These are phyloP conservation scores for Flaveria floridana DNA, from an alignment of 140 eudicot genomes.

Conservation along the genomic window DNA sequence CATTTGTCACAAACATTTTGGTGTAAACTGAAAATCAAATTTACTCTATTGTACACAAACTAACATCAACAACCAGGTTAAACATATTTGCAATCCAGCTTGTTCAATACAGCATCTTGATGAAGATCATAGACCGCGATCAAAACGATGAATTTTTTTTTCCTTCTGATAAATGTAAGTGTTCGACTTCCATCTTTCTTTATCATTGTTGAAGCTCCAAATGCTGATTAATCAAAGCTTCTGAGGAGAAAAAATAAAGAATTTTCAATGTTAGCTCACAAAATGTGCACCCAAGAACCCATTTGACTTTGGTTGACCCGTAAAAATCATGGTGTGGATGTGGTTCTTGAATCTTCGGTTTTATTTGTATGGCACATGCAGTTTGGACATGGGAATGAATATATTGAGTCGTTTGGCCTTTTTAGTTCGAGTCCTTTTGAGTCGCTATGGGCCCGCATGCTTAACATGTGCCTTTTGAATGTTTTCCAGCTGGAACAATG, in stretches of 20 bases:
- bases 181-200: slow-evolving; percentile 23
- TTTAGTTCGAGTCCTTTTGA: slow-evolving; percentile 76
- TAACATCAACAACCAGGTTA: slow-evolving; percentile 36
- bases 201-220: slow-evolving; percentile 30
- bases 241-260: slow-evolving; percentile 61
- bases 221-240: slow-evolving; percentile 31
- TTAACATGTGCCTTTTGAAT: slow-evolving; percentile 83
- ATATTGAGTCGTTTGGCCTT: slow-evolving; percentile 81
- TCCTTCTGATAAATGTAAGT: slow-evolving; percentile 26
- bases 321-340: slow-evolving; percentile 43
- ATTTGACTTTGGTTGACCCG: slow-evolving; percentile 15
- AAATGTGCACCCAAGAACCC: slow-evolving; percentile 38
- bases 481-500: slow-evolving; percentile 63
- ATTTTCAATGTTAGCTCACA: slow-evolving; percentile 51
- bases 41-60: slow-evolving; percentile 38
- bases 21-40: slow-evolving; percentile 23
- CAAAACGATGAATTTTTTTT: background rate
- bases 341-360: slow-evolving; percentile 57
- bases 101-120: slow-evolving; percentile 46
- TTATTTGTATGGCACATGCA: slow-evolving; percentile 87
- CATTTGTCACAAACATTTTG: slow-evolving; percentile 24
- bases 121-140: slow-evolving; percentile 3
- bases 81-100: slow-evolving; percentile 47
- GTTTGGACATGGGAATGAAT: slow-evolving; percentile 93
- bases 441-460: slow-evolving; percentile 79